These are phyloP conservation scores for Aspergillus luchuensis DNA, from an alignment of 2,329 filamentous ascomycete species.

Conservation along the genomic window DNA sequence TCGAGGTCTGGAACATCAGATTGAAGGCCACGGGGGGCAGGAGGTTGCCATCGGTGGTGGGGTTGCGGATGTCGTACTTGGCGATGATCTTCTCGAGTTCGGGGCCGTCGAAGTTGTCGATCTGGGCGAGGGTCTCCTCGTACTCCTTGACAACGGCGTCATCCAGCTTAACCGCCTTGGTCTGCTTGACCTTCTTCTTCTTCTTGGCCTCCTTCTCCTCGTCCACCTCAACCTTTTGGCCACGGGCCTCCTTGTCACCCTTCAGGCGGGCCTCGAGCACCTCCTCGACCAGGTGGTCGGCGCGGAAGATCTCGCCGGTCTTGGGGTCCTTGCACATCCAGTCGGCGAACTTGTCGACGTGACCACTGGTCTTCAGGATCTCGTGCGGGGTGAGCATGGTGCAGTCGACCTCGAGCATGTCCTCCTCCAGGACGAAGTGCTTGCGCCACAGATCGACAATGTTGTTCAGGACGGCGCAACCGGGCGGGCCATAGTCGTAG, in stretches of 20 bases:
- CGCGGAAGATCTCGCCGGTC: conserved; percentile 93
- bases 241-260: conserved; percentile 89
- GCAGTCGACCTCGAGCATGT: conserved; percentile 95
- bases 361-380: conserved; percentile 91
- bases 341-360: conserved; percentile 97
- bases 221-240: conserved; percentile 66
- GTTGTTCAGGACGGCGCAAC: conserved; percentile 82
- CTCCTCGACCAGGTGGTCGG: conserved; percentile 95
- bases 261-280: conserved; percentile 84
- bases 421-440: conserved; percentile 89
- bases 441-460: conserved; percentile 89
- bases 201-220: conserved; percentile 83
- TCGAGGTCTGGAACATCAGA: conserved; percentile 96
- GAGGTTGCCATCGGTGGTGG: conserved; percentile 73
- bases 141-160: conserved; percentile 87
- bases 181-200: conserved; percentile 79
- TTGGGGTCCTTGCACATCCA: conserved; percentile 99
- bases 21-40: conserved; percentile 89
- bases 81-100: conserved; percentile 85
- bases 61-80: conserved; percentile 90
- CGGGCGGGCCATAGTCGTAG: conserved; percentile 91
- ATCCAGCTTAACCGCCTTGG: conserved; percentile 79
- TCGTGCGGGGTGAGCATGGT: conserved; percentile 91
- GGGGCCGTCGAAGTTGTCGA: conserved; percentile 90
- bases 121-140: conserved; percentile 85